Evolutionary conservation across 306 rosid genomes (phyloP).

Genomic region (Prunus mira): DNA sequence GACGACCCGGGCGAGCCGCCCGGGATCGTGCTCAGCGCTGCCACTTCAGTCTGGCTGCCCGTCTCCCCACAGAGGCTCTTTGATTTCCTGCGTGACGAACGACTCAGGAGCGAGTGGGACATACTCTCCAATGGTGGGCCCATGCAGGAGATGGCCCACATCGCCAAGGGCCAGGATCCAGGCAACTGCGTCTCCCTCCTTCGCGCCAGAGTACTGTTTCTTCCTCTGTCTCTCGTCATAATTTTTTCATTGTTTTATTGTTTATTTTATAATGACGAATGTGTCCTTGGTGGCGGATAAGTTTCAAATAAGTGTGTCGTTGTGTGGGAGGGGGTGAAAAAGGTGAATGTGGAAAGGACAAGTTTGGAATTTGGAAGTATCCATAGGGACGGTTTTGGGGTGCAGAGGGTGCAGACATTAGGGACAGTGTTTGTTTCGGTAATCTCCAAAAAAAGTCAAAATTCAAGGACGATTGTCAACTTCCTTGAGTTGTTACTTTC

Average conservation of each 20-base stretch:
- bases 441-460: conserved; percentile 55
- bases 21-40: conserved; percentile 89
- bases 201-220: conserved; percentile 53
- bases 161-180: conserved; percentile 86
- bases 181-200: conserved; percentile 91
- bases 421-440: conserved; percentile 38
- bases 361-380: conserved; percentile 54
- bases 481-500: conserved; percentile 17
- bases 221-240: not conserved
- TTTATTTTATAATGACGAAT: conserved; percentile 17
- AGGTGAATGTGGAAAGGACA: conserved; percentile 29
- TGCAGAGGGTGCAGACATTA: not conserved
- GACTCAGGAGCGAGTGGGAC: conserved; percentile 93
- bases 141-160: conserved; percentile 98
- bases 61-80: conserved; percentile 61
- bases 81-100: conserved; percentile 77
- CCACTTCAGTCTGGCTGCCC: conserved; percentile 91
- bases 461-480: conserved; percentile 33
- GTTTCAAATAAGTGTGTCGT: not conserved
- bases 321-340: conserved; percentile 11
- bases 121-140: conserved; percentile 96
- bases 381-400: conserved; percentile 32
- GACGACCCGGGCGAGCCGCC: conserved; percentile 97
- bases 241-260: not conserved
- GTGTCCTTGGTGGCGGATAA: conserved; percentile 9